phyloP scores from a whole-genome alignment of 176 grass and related monocot species.

The Aegilops bicornis region DNA sequence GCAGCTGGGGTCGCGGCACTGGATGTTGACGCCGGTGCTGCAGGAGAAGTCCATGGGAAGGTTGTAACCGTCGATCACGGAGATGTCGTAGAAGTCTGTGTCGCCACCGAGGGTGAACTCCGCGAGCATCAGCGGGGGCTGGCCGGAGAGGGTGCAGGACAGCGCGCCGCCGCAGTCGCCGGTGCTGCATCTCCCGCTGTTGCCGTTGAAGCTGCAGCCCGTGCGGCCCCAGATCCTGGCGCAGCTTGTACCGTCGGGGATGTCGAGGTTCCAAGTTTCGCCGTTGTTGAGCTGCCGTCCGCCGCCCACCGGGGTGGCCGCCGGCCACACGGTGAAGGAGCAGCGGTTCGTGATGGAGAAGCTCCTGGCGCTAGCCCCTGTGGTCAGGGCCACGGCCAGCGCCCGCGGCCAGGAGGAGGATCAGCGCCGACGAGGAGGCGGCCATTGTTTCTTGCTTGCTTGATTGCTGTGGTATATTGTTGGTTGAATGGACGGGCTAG shows the following conservation, averaged over 20 bases:
- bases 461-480: too few relatives aligned
- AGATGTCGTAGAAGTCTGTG: background rate
- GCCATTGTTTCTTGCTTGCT: background rate
- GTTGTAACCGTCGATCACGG: slow-evolving; percentile 24
- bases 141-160: background rate
- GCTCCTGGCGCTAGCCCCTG: too few relatives aligned
- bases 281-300: background rate
- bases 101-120: background rate
- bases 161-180: background rate
- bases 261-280: background rate
- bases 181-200: background rate
- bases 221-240: slow-evolving; percentile 9
- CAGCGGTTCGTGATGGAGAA: too few relatives aligned
- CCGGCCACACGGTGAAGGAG: too few relatives aligned
- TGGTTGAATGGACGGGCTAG: too few relatives aligned
- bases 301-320: background rate
- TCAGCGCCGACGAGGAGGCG: background rate
- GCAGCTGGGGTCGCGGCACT: background rate
- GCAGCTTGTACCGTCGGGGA: background rate
- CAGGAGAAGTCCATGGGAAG: slow-evolving; percentile 15
- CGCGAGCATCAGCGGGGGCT: background rate
- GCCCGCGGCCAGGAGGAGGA: too few relatives aligned
- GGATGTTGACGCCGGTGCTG: background rate
- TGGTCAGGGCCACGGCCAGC: too few relatives aligned
- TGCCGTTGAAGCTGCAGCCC: background rate